These are phyloP conservation scores for Fusarium equiseti DNA, from an alignment of 2,329 filamentous ascomycete species.

Conservation along the genomic window DNA sequence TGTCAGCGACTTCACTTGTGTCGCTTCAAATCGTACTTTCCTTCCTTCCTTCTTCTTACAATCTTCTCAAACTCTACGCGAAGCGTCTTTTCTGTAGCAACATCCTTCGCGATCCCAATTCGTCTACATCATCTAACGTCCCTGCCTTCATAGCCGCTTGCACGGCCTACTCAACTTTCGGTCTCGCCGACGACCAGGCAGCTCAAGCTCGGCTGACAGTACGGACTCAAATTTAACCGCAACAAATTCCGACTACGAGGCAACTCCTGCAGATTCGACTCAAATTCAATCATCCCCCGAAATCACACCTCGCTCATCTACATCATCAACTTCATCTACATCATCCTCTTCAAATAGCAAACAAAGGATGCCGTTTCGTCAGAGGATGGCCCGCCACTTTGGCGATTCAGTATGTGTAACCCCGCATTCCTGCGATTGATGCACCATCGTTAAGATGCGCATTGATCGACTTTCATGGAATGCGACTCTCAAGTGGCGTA, in stretches of 20 bases:
- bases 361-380: slow-evolving; percentile 55
- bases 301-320: slow-evolving; percentile 21
- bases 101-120: not conserved
- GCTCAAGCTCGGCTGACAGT: slow-evolving; percentile 41
- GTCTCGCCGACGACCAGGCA: slow-evolving; percentile 40
- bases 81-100: not conserved
- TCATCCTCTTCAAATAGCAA: slow-evolving; percentile 36
- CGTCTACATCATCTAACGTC: slow-evolving; percentile 32
- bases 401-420: slow-evolving; percentile 59
- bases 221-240: slow-evolving; percentile 35
- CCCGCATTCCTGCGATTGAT: slow-evolving; percentile 28
- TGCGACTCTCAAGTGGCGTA: slow-evolving; percentile 16
- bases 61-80: not conserved
- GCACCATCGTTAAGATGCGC: slow-evolving; percentile 26
- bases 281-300: slow-evolving; percentile 27
- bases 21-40: not conserved
- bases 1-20: not conserved
- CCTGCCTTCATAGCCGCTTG: slow-evolving; percentile 36
- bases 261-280: slow-evolving; percentile 30
- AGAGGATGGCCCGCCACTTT: slow-evolving; percentile 61
- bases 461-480: slow-evolving; percentile 11
- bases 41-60: slow-evolving; percentile 1
- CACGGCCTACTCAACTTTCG: slow-evolving; percentile 42
- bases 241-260: slow-evolving; percentile 42
- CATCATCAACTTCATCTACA: slow-evolving; percentile 23